Evolutionary conservation across 495 filamentous ascomycete genomes (phyloP).

Genomic region (Tuber aestivum): DNA sequence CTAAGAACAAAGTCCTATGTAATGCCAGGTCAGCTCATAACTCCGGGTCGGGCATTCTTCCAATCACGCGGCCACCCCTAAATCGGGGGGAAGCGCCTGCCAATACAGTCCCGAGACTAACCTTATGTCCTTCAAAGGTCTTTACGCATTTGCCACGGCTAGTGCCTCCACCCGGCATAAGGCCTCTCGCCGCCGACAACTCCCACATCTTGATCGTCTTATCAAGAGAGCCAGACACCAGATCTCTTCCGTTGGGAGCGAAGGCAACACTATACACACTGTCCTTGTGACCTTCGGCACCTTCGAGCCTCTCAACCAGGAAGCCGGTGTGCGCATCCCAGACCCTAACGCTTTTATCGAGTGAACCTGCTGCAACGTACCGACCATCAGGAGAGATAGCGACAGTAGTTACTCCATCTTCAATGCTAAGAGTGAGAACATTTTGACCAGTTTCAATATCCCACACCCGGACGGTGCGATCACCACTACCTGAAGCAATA

Average conservation of each 20-base stretch:
- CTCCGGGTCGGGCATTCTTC: constrained; percentile 25
- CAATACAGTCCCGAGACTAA: constrained; percentile 46
- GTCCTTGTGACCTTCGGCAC: constrained; percentile 80
- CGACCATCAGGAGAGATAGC: constrained; percentile 85
- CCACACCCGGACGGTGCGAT: constrained; percentile 84
- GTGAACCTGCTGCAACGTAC: constrained; percentile 77
- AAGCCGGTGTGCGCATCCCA: constrained; percentile 81
- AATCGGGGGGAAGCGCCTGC: constrained; percentile 15
- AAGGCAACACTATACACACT: constrained; percentile 92
- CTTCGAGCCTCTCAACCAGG: constrained; percentile 76
- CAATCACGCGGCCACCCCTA: constrained; percentile 17
- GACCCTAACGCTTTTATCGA: constrained; percentile 85
- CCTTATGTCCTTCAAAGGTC: constrained; percentile 87
- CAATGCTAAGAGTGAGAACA: constrained; percentile 71
- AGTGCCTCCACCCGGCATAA: constrained; percentile 55
- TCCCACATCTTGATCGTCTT: constrained; percentile 98
- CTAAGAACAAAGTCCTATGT: constrained; percentile 80
- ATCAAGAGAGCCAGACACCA: constrained; percentile 83
- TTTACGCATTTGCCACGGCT: constrained; percentile 78
- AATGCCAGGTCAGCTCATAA: constrained; percentile 25
- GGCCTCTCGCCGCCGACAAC: constrained; percentile 61
- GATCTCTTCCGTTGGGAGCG: constrained; percentile 76
- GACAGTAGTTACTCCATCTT: constrained; percentile 86
- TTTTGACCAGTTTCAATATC: constrained; percentile 71
- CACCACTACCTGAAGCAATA: constrained; percentile 83